Conservation (phyloP, 208 protist genomes). For the Leishmania martiniquensis region DNA sequence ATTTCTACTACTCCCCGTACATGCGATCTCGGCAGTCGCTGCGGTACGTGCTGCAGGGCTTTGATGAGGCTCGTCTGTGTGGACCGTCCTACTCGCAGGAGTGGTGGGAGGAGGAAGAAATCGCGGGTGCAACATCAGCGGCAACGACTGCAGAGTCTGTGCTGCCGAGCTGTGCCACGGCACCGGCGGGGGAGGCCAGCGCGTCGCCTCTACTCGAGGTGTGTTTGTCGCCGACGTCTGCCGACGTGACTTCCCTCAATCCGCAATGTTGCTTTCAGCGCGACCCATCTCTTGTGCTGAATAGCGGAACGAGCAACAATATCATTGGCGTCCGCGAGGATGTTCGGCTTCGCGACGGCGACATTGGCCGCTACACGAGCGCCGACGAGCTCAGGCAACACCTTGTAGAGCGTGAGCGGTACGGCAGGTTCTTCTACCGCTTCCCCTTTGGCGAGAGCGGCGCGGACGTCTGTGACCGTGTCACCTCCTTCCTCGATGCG, state of each 20-base stretch:
- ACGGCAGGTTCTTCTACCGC: slow-evolving; percentile 94
- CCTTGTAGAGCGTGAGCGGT: slow-evolving; percentile 70
- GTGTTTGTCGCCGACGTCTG: background rate
- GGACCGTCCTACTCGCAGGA: slow-evolving; percentile 15
- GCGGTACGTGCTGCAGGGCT: slow-evolving; percentile 76
- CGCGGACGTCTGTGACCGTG: slow-evolving; percentile 92
- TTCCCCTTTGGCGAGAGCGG: slow-evolving; percentile 93
- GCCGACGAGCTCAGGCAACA: slow-evolving; percentile 63
- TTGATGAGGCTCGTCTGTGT: slow-evolving; percentile 50
- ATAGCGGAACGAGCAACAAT: slow-evolving; percentile 40
- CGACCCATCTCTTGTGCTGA: slow-evolving; percentile 37
- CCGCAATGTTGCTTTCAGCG: background rate
- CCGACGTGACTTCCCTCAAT: background rate
- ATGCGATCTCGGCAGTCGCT: slow-evolving; percentile 81
- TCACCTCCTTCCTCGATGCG: slow-evolving; percentile 90
- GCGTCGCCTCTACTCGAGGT: background rate
- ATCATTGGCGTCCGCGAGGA: slow-evolving; percentile 90
- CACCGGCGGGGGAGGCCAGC: background rate
- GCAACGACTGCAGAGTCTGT: background rate
- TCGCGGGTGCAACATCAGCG: background rate
- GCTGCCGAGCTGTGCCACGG: background rate
- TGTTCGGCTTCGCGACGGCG: slow-evolving; percentile 91
- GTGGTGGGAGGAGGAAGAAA: slow-evolving; percentile 54
- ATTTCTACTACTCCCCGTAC: slow-evolving; percentile 94
- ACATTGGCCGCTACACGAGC: slow-evolving; percentile 92